Percentiles rank a stretch among this genome's conserved stretches.
Conservation (phyloP, 306 rosid genomes). For the Cicer bijugum region DNA sequence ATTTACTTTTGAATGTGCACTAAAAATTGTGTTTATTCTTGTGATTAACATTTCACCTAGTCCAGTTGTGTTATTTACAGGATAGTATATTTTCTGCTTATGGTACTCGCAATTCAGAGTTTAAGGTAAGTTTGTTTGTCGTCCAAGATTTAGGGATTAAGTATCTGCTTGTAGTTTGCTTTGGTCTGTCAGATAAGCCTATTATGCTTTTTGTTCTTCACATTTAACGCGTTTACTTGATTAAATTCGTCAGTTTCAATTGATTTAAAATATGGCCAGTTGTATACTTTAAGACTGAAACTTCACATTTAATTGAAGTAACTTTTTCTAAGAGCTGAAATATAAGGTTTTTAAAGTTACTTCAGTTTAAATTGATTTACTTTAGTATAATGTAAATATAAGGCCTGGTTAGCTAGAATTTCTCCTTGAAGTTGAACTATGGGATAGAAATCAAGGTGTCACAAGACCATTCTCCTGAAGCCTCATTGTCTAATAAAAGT, state of each 20-base stretch:
- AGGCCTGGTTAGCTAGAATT: not conserved
- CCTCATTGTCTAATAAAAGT: too few relatives aligned
- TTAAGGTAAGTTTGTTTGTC: not conserved
- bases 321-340: slow-evolving; percentile 1
- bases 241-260: not conserved
- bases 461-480: not conserved
- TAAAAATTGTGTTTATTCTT: not conserved
- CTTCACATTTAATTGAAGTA: not conserved
- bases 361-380: too few relatives aligned
- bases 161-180: slow-evolving; percentile 11
- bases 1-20: slow-evolving; percentile 18
- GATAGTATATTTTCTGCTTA: slow-evolving; percentile 27
- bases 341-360: not conserved
- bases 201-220: not conserved
- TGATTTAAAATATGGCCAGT: not conserved
- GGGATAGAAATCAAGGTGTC: not conserved
- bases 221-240: not conserved
- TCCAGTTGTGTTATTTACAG: slow-evolving; percentile 17
- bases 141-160: not conserved
- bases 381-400: not conserved
- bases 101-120: slow-evolving; percentile 26
- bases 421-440: not conserved
- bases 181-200: slow-evolving; percentile 4
- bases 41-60: not conserved
- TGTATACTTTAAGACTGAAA: not conserved